Conservation (phyloP, 805 yeast species). For the Candida bentonensis region DNA sequence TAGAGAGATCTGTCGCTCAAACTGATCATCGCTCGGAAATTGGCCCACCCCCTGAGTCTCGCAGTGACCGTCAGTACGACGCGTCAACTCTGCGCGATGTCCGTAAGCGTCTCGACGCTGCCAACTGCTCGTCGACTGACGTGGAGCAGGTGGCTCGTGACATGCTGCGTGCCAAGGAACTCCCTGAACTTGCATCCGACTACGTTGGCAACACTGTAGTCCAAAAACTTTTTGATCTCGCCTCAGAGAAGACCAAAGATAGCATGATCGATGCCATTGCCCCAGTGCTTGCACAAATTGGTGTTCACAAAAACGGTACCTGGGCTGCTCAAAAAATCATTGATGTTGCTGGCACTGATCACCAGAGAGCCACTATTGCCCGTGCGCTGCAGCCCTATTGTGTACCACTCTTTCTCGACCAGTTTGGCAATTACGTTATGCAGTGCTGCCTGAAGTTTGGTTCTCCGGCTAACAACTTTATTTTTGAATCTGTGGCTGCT, state of each 20-base stretch:
- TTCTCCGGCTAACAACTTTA: constrained; percentile 76
- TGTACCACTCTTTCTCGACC: constrained; percentile 80
- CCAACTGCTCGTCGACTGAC: constrained; percentile 39
- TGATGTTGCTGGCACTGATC: constrained; percentile 49
- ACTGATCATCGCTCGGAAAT: constrained; percentile 18
- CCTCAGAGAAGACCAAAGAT: constrained; percentile 58
- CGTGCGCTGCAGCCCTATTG: constrained; percentile 65
- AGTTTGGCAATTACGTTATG: constrained; percentile 90
- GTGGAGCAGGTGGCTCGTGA: constrained; percentile 71
- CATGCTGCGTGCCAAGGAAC: constrained; percentile 53
- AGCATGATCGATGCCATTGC: constrained; percentile 66
- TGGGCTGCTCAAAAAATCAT: constrained; percentile 98
- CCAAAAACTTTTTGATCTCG: constrained; percentile 69
- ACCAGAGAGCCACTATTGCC: constrained; percentile 52
- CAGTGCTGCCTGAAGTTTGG: constrained; percentile 91
- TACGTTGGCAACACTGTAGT: constrained; percentile 93
- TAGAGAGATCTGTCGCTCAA: constrained; percentile 18
- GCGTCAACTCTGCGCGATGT: constrained; percentile 80
- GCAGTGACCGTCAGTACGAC: constrained; percentile 58
- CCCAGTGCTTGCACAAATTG: constrained; percentile 77
- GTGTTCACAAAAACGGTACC: constrained; percentile 94
- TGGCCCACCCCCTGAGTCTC: constrained; percentile 59
- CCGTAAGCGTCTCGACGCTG: constrained; percentile 55
- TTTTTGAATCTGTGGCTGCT: constrained; percentile 67
- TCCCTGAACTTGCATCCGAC: constrained; percentile 84